phyloP scores from a whole-genome alignment of 2,329 filamentous ascomycete species.

The Calonectria crousiana region DNA sequence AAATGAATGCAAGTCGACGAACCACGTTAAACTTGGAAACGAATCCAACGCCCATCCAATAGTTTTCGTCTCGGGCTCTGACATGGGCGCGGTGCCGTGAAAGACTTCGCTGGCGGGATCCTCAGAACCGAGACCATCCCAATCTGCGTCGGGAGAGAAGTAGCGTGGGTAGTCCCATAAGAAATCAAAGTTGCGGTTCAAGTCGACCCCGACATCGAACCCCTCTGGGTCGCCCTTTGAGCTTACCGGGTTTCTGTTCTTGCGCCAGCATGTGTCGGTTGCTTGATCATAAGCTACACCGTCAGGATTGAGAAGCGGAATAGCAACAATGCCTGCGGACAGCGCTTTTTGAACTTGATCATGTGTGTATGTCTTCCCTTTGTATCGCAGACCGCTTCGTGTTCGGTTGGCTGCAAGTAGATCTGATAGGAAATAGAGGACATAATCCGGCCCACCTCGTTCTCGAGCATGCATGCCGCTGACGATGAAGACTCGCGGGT shows the following conservation, averaged over 20 bases:
- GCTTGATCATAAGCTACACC: slow-evolving; percentile 65
- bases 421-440: slow-evolving; percentile 70
- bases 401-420: slow-evolving; percentile 65
- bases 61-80: slow-evolving; percentile 68
- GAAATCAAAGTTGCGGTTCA: slow-evolving; percentile 71
- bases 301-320: slow-evolving; percentile 67
- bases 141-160: slow-evolving; percentile 55
- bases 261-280: slow-evolving; percentile 65
- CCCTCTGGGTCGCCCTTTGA: slow-evolving; percentile 44
- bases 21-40: slow-evolving; percentile 65
- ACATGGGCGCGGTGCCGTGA: slow-evolving; percentile 63
- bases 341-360: slow-evolving; percentile 65
- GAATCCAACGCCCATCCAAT: slow-evolving; percentile 65
- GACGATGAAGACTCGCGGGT: slow-evolving; percentile 64
- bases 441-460: slow-evolving; percentile 66
- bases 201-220: slow-evolving; percentile 59
- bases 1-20: slow-evolving; percentile 69
- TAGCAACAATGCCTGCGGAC: slow-evolving; percentile 64
- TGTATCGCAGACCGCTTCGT: slow-evolving; percentile 64
- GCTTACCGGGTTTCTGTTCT: slow-evolving; percentile 63
- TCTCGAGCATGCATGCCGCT: slow-evolving; percentile 69
- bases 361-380: slow-evolving; percentile 63
- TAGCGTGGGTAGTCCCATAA: slow-evolving; percentile 64
- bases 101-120: slow-evolving; percentile 60
- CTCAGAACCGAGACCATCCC: slow-evolving; percentile 51